These are phyloP conservation scores for Yamadazyma blattariae DNA, from an alignment of 1,139 yeast species.

Conservation along the genomic window DNA sequence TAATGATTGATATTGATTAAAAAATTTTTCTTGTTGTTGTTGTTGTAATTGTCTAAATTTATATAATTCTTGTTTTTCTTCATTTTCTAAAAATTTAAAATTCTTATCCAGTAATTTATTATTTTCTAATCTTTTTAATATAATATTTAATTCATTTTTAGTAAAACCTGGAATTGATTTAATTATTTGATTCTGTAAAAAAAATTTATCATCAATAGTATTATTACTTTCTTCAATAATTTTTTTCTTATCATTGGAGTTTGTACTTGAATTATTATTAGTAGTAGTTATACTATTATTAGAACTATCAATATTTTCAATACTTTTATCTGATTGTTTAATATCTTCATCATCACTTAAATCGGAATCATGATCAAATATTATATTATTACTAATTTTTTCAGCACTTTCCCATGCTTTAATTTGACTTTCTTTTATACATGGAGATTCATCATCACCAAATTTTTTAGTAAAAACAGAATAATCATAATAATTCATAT, in stretches of 20 bases:
- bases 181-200: constrained; percentile 14
- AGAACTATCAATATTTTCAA: constrained; percentile 8
- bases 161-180: constrained; percentile 42
- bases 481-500: constrained; percentile 22
- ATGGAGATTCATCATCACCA: constrained; percentile 17
- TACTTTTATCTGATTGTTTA: constrained; percentile 19
- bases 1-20: constrained; percentile 33
- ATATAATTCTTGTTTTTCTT: constrained; percentile 29
- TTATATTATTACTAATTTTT: constrained; percentile 32
- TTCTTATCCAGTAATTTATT: constrained; percentile 7
- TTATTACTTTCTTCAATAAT: constrained; percentile 4
- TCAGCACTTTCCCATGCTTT: constrained; percentile 50
- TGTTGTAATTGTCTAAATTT: constrained; percentile 33
- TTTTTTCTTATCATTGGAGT: constrained; percentile 4
- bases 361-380: constrained; percentile 33
- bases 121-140: constrained; percentile 11
- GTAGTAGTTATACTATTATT: not conserved
- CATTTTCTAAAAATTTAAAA: constrained; percentile 18
- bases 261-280: not conserved
- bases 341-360: constrained; percentile 26
- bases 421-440: constrained; percentile 36
- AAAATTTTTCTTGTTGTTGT: constrained; percentile 31
- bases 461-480: constrained; percentile 23
- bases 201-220: constrained; percentile 1
- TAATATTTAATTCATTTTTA: constrained; percentile 30